Evolutionary conservation across 225 moss, liverwort and hornwort genomes (phyloP).

Genomic region (Ulota crispa): DNA sequence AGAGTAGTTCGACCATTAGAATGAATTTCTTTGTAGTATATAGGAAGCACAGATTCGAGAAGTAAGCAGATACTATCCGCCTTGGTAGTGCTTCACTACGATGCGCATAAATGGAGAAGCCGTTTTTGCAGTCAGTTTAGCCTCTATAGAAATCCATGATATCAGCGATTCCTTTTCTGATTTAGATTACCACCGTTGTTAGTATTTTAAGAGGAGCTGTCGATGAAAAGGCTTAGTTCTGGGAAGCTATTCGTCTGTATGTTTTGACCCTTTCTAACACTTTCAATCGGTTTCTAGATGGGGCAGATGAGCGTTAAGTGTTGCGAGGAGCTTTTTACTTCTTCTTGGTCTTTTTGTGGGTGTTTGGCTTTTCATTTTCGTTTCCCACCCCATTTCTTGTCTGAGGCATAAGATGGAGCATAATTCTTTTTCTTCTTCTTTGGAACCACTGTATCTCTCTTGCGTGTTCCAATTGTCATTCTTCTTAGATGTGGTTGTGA

Average conservation of each 20-base stretch:
- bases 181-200: no score
- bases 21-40: neutral
- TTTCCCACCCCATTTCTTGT: neutral
- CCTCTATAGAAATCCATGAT: no score
- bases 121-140: no score
- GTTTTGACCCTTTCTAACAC: neutral
- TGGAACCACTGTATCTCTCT: neutral
- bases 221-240: neutral
- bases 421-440: neutral
- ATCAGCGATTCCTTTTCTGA: no score
- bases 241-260: constrained; percentile 6
- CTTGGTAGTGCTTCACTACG: neutral
- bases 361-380: neutral
- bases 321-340: neutral
- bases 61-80: neutral
- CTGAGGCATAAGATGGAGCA: neutral
- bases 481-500: constrained; percentile 46
- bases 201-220: constrained; percentile 4
- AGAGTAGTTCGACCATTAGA: neutral
- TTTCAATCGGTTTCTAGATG: neutral
- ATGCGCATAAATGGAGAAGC: no score
- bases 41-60: neutral
- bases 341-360: neutral
- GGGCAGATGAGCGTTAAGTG: neutral
- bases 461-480: constrained; percentile 15